Base-by-base conservation (phyloP, 1,284 basidiomycete species). In the Malassezia sp. region DNA sequence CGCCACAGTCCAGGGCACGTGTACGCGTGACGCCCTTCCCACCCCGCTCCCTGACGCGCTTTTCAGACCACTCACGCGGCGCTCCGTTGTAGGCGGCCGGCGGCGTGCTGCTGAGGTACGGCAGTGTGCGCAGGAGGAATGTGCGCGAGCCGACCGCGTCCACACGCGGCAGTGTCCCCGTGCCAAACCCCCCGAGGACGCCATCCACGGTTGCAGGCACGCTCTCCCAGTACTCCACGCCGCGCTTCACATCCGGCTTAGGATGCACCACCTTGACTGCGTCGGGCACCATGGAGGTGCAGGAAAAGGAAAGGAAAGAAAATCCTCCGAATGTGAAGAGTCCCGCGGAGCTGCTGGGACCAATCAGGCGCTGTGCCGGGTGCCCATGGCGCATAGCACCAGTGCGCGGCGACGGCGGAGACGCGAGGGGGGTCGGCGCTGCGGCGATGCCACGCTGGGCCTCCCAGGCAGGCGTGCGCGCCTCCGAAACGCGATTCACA, bases 161-260 rank as follows among this genome's bases (percentile, higher is more conserved):
- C 30, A 68, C 55, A 18, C 63, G 59, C 3, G 67, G 67, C 17
- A 70, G 45, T 4, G 59, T 60, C 10, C 57, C 65, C 15, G 57
- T 56, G 15, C 65, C 65, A 24, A 58, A 70, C 0, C 67, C 64
- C 14, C 64, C 64, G 11, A 67, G 55, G 4, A 67, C 62, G 12
- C 64, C 64, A 47, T 67, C 62, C 12, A 70, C 67, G 31, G 60
- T 70, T 0, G 67, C 60, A 9, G 61, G 56, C 11, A 68, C 64
- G 10, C 57, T 52, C 34, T 67, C 46, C 67, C 67, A 70, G 49
- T 70, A 70, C 22, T 61, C 47, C 1, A 70, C 56, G 14, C 67
- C 67, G 4, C 57, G 51, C 29, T 54, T 58, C 23, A 70, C 61
- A 49, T 70, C 59, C 22, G 67, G 67, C 14, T 46, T 56, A 0